Base-by-base conservation (phyloP, 2,329 filamentous ascomycete species). In the Beauveria varroae region DNA sequence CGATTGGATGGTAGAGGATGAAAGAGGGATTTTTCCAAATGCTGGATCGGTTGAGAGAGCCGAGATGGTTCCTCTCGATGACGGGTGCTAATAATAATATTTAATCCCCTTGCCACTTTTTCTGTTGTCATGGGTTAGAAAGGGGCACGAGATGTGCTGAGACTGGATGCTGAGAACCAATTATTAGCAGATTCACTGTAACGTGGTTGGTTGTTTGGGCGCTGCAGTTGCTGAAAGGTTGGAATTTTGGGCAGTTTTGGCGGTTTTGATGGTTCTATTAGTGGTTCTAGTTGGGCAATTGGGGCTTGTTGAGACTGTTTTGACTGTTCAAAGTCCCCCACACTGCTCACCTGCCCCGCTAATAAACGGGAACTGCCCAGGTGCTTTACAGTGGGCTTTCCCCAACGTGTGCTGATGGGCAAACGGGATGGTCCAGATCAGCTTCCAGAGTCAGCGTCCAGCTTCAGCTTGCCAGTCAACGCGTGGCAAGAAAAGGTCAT, bases 371-470 rank as follows among this genome's bases (percentile, higher is more conserved):
- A 44, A 30, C 40, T 59, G 62, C 57, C 54, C 34, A 37, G 34
- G 34, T 37, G 14, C 34, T 37, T 60, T 57, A 63, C 60, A 60
- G 63, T 64, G 62, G 53, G 62, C 46, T 63, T 60, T 60, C 63
- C 62, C 63, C 64, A 64, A 64, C 60, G 60, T 61, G 60, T 57
- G 40, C 24, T 16, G 34, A 37, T 1, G 34, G 28, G 28, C 8
- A 30, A 26, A 18, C 1, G 24, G 46, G 46, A 8, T 28, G 10
- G 30, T 34, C 5, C 30, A 34, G 30, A 37, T 37, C 34, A 37
- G 34, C 12, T 37, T 37, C 34, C 34, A 37, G 34, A 16, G 14
- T 16, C 12, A 16, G 12, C 14, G 34, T 37, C 14, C 34, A 37
- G 34, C 34, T 37, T 37, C 2, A 37, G 34, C 34, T 16, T 37